Evolutionary conservation across 352 stramenopile species (phyloP).

Genomic region (Phytophthora brassicae): DNA sequence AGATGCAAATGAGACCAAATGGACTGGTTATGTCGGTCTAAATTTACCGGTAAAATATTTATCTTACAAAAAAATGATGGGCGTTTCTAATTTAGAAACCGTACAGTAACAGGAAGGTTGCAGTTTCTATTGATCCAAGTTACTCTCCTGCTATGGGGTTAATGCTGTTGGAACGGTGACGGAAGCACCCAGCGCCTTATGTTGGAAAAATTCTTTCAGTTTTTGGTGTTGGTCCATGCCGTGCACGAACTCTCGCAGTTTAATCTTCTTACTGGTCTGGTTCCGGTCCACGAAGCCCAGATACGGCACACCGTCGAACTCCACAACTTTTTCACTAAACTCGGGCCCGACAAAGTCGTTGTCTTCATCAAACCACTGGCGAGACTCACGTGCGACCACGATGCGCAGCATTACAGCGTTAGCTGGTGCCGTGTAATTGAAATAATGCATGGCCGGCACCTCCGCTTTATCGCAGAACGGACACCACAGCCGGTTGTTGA

Average conservation of each 20-base stretch:
- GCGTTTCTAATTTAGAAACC: too few species aligned
- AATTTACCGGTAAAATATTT: too few species aligned
- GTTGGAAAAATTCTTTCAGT: slow-evolving; percentile 47
- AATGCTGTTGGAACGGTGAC: slow-evolving; percentile 8
- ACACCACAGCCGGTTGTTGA: slow-evolving; percentile 84
- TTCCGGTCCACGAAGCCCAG: slow-evolving; percentile 57
- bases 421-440: slow-evolving; percentile 65
- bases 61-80: too few species aligned
- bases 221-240: slow-evolving; percentile 47
- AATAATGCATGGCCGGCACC: slow-evolving; percentile 76
- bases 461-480: slow-evolving; percentile 78
- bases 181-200: slow-evolving; percentile 13
- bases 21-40: not conserved
- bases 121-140: slow-evolving; percentile 3
- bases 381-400: slow-evolving; percentile 56
- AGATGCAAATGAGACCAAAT: slow-evolving; percentile 13
- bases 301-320: slow-evolving; percentile 69
- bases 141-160: too few species aligned
- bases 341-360: slow-evolving; percentile 67
- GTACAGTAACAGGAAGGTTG: not conserved
- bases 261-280: slow-evolving; percentile 36
- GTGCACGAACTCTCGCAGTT: slow-evolving; percentile 45
- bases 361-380: slow-evolving; percentile 74
- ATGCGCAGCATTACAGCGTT: slow-evolving; percentile 56
- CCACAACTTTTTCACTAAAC: slow-evolving; percentile 57